These are phyloP conservation scores for Quercus parvula DNA, from an alignment of 306 rosid species.

Conservation along the genomic window DNA sequence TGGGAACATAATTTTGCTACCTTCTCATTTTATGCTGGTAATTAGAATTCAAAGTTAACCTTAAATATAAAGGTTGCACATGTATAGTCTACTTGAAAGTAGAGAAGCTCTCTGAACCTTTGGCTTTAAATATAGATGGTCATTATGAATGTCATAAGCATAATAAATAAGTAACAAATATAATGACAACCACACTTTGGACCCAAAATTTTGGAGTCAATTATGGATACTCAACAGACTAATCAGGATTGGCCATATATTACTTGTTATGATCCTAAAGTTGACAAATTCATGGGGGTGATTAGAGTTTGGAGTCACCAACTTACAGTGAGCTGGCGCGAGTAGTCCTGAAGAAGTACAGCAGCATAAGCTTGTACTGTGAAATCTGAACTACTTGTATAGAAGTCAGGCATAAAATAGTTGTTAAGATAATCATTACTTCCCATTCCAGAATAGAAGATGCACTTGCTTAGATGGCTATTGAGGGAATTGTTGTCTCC, in stretches of 20 bases:
- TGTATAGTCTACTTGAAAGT: too few species aligned
- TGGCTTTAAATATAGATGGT: not conserved
- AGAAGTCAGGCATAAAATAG: constrained; percentile 82
- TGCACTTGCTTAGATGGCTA: constrained; percentile 57
- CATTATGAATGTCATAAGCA: not conserved
- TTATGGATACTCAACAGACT: too few species aligned
- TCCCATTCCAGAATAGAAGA: constrained; percentile 83
- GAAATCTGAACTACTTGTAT: constrained; percentile 52
- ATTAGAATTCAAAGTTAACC: too few species aligned
- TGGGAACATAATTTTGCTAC: too few species aligned
- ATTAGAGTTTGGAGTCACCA: not conserved
- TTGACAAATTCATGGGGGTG: not conserved
- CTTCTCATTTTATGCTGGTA: too few species aligned
- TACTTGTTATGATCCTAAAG: too few species aligned
- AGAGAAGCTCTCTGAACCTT: not conserved
- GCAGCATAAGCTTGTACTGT: constrained; percentile 55
- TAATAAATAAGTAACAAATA: too few species aligned
- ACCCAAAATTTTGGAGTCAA: too few species aligned
- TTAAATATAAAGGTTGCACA: too few species aligned
- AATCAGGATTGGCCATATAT: too few species aligned
- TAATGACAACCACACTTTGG: too few species aligned
- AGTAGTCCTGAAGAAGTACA: constrained; percentile 61
- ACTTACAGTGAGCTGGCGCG: constrained; percentile 63
- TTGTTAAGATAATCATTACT: constrained; percentile 92
- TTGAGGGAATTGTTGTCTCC: constrained; percentile 53